Base-by-base conservation (phyloP, 345 rosid species). In the Heritiera fomes region DNA sequence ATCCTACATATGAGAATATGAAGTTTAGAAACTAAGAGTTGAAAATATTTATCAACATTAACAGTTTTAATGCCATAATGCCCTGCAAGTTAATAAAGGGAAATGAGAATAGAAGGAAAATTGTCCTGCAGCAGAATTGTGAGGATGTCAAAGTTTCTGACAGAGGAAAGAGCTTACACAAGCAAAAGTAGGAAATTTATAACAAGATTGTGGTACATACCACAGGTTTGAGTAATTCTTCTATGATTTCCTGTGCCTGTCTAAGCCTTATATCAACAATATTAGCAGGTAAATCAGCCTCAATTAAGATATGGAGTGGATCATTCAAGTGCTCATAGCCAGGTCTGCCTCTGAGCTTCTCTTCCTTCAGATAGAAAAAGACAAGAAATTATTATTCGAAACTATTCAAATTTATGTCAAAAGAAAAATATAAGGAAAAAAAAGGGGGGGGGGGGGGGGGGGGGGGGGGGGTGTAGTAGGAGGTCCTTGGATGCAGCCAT, bases 181-280 rank as follows among this genome's bases (percentile, higher is more conserved):
- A 72, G 23, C 60, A 71, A 40, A 77, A 41, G 13, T 64, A 55
- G n/a, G 40, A 38, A 14, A 3, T 28, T 11, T 53, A 45, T 23
- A 60, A 34, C 59, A 69, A 55, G 43, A 70, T 41, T 72, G 34
- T 46, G 20, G 85, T 62, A 80, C 83, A 62, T 84, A 94, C 98
- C 97, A 94, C 97, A 69, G 97, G 98, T 75, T 91, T 93, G 71
- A 94, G 98, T 77, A 94, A 87, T 84, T 94, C 99, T 86, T 90
- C 99, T 15, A 95, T 93, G 55, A 91, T 86, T 83, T 87, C 91
- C 80, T 91, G 93, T 18, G 95, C 95, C 71, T 91, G 95, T 59
- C 92, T 87, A 75, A 91, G 81, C 80, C 85, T 87, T 43, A 82
- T 58, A 71, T 91, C 95, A 43, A 91, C 95, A 43, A 88, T 64